Conservation (phyloP, 768 basidiomycete genomes). For the Cystofilobasidium macerans region DNA sequence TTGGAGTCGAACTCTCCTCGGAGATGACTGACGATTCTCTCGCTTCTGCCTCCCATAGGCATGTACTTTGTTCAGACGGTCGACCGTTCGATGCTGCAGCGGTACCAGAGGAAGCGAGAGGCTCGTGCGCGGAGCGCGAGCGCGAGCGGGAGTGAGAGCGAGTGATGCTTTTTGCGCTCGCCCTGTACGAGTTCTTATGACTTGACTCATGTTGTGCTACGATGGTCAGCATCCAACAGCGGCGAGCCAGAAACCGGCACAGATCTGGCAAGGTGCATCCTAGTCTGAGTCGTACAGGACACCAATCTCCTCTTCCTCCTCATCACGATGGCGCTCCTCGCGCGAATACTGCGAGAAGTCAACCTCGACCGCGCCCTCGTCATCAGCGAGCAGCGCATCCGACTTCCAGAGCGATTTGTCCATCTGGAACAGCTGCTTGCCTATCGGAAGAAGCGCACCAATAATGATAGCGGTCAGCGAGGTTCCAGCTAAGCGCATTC, state of each 20-base stretch:
- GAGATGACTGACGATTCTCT: neutral
- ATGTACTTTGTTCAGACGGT: slow-evolving; percentile 7
- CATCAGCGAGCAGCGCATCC: slow-evolving; percentile 62
- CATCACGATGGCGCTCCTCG: slow-evolving; percentile 49
- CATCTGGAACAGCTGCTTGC: slow-evolving; percentile 83
- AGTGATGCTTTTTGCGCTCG: too few relatives aligned
- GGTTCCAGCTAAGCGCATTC: slow-evolving; percentile 6
- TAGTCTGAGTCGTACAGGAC: slow-evolving; percentile 23
- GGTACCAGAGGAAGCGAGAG: neutral
- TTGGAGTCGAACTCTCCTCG: neutral
- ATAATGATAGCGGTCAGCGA: too few relatives aligned
- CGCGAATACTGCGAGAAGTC: slow-evolving; percentile 84
- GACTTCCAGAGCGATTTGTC: slow-evolving; percentile 57
- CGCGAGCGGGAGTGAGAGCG: neutral
- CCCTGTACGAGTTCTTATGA: too few relatives aligned
- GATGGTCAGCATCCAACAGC: too few relatives aligned
- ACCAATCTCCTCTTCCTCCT: slow-evolving; percentile 47
- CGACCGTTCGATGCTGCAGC: slow-evolving; percentile 7
- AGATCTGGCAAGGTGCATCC: slow-evolving; percentile 1
- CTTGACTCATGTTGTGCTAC: too few relatives aligned
- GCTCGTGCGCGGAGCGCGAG: neutral
- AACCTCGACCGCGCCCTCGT: slow-evolving; percentile 76
- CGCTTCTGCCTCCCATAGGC: neutral
- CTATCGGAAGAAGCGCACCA: too few relatives aligned
- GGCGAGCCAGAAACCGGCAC: too few relatives aligned